Base-by-base conservation (phyloP, 2,329 filamentous ascomycete genomes). In the Pestalotiopsis sp. region DNA sequence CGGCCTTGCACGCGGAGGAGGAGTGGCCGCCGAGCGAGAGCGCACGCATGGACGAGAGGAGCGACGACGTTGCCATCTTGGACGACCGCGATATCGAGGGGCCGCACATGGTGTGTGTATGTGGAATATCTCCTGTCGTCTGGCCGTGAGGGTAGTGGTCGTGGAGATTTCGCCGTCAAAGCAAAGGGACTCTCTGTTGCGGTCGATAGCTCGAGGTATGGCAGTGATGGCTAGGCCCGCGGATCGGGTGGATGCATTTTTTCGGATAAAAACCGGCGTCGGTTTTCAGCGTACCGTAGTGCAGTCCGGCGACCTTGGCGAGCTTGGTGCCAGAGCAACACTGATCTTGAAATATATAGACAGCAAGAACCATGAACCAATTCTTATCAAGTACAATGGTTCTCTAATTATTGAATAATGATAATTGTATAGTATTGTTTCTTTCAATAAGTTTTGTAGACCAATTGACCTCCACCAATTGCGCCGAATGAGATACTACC, bases 11-110 rank as follows among this genome's bases (percentile, higher is more conserved):
- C 45, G 31, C 1, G 31, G 31, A 36, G 27, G 27, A 31, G 2
- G 45, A 52, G 45, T 52, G 45, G 45, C 20, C 17, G 17, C 38
- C 25, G 13, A 70, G 67, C n/a, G 67, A 64, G 41, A 70, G 36
- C 4, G 69, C 7, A 13, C 63, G 61, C 67, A 70, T 67, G 25
- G 67, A 70, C 14, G 69, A 70, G 41, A 70, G 67, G 38, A 69
- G 69, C 64, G 67, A 65, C 45, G 57, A 56, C 5, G 66, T 61
- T 56, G 68, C 66, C 14, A 67, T 60, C 60, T 59, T 64, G 25
- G 68, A 70, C 41, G 68, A 70, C 41, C 66, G 52, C 27, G 65
- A 57, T 14, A 67, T 64, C 49, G 68, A 52, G 11, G 68, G 58
- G 23, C 59, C 45, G 66, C 68, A 70, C 68, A 70, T 70, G 31